phyloP scores from a whole-genome alignment of 768 basidiomycete genomes.

The Calvatia gigantea region DNA sequence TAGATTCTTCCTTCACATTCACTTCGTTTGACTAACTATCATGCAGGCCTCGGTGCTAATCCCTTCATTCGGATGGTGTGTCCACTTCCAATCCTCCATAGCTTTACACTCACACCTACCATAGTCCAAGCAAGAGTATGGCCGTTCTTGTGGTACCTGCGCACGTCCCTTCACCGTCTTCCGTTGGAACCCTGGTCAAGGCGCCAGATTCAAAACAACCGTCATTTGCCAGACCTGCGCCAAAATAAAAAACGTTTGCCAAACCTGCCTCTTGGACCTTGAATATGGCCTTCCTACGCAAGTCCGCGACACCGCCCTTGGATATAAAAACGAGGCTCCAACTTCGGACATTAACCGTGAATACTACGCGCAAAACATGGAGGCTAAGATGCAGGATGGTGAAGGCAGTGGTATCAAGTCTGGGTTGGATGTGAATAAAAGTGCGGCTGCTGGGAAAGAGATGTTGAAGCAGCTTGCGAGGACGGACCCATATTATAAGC shows the following conservation, averaged over 20 bases:
- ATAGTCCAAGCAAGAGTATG: slow-evolving; percentile 98
- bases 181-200: slow-evolving; percentile 96
- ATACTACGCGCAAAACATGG: slow-evolving; percentile 92
- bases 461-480: slow-evolving; percentile 95
- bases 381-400: slow-evolving; percentile 72
- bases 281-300: slow-evolving; percentile 96
- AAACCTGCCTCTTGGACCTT: slow-evolving; percentile 94
- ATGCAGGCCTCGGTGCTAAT: slow-evolving; percentile 79
- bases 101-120: slow-evolving; percentile 3
- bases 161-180: slow-evolving; percentile 96
- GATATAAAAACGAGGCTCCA: slow-evolving; percentile 81
- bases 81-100: background rate
- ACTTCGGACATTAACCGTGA: slow-evolving; percentile 97
- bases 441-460: slow-evolving; percentile 85
- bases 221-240: slow-evolving; percentile 97
- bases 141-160: slow-evolving; percentile 95
- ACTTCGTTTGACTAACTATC: background rate
- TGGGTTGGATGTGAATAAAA: slow-evolving; percentile 53
- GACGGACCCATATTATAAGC: slow-evolving; percentile 96
- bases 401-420: slow-evolving; percentile 57
- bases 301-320: slow-evolving; percentile 94
- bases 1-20: slow-evolving; percentile 30
- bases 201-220: slow-evolving; percentile 93
- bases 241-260: slow-evolving; percentile 95
- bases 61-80: slow-evolving; percentile 94